These are phyloP conservation scores for Termitomyces sp. DNA, from an alignment of 768 basidiomycete species.

Conservation along the genomic window DNA sequence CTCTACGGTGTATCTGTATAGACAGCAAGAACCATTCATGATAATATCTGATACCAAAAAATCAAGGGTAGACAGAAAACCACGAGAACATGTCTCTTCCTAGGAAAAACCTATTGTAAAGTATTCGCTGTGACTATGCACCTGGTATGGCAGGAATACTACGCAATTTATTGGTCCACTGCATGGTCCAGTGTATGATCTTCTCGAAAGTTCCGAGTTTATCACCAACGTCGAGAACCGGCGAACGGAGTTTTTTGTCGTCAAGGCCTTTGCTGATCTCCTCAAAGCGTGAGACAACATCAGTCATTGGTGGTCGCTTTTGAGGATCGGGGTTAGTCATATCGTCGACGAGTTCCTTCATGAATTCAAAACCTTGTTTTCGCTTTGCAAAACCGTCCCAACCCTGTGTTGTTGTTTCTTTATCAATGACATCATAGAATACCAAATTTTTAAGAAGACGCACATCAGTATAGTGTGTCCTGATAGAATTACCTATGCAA, in stretches of 20 bases:
- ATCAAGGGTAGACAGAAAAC: too few relatives aligned
- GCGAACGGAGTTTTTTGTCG: conserved; percentile 23
- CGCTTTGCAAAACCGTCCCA: not conserved
- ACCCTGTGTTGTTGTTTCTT: not conserved
- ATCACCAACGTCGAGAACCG: conserved; percentile 9
- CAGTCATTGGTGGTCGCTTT: conserved; percentile 26
- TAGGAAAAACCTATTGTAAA: not conserved
- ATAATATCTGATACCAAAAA: too few relatives aligned
- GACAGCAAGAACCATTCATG: too few relatives aligned
- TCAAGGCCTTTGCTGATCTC: conserved; percentile 14
- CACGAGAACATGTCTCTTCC: too few relatives aligned
- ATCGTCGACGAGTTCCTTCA: not conserved
- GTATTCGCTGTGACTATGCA: not conserved
- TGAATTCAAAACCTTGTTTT: not conserved
- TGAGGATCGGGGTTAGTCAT: conserved; percentile 19
- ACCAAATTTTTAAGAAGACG: not conserved
- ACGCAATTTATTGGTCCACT: not conserved
- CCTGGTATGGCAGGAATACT: not conserved
- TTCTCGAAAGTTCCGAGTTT: not conserved
- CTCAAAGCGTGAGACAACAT: conserved; percentile 21
- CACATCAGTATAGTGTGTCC: not conserved
- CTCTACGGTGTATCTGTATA: too few relatives aligned
- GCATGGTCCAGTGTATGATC: not conserved
- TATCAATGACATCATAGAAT: not conserved
- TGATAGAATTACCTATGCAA: not conserved